These are phyloP conservation scores for Penicillium egyptiacum DNA, from an alignment of 495 filamentous ascomycete species.

Conservation along the genomic window DNA sequence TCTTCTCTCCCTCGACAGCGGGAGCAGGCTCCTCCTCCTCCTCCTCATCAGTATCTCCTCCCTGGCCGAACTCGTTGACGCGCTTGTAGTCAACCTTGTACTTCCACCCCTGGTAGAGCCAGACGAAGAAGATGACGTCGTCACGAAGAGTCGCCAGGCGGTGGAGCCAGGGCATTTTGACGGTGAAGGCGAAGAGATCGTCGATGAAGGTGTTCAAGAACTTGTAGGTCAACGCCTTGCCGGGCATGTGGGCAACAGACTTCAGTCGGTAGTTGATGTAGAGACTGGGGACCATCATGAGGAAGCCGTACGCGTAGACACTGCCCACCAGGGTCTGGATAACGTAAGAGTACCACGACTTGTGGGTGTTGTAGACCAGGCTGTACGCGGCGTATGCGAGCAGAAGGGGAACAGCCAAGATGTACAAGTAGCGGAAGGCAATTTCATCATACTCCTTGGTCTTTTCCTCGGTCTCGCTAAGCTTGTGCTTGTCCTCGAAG, in stretches of 20 bases:
- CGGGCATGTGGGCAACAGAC: slow-evolving; percentile 96
- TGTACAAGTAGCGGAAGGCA: slow-evolving; percentile 95
- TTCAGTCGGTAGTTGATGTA: slow-evolving; percentile 99
- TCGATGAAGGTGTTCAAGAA: slow-evolving; percentile 82
- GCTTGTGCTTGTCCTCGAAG: slow-evolving; percentile 96
- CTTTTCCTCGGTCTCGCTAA: slow-evolving; percentile 92
- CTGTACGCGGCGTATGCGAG: slow-evolving; percentile 88
- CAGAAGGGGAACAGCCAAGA: slow-evolving; percentile 83
- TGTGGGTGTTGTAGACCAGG: slow-evolving; percentile 90
- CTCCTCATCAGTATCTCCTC: slow-evolving; percentile 79
- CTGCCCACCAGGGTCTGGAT: slow-evolving; percentile 90
- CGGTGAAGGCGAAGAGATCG: slow-evolving; percentile 94
- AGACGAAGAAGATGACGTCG: slow-evolving; percentile 97
- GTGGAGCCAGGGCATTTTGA: slow-evolving; percentile 97
- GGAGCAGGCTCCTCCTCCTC: slow-evolving; percentile 55
- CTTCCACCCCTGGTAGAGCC: slow-evolving; percentile 90
- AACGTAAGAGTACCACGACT: slow-evolving; percentile 95
- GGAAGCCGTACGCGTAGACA: slow-evolving; percentile 96
- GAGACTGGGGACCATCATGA: slow-evolving; percentile 97
- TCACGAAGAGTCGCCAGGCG: slow-evolving; percentile 92
- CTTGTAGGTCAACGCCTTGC: slow-evolving; percentile 95
- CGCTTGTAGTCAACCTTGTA: slow-evolving; percentile 91
- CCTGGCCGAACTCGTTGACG: slow-evolving; percentile 98
- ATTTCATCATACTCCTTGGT: slow-evolving; percentile 98
- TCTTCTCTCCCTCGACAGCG: slow-evolving; percentile 39